These are phyloP conservation scores for Sanghuangporus weigelae DNA, from an alignment of 1,284 basidiomycete species.

Conservation along the genomic window DNA sequence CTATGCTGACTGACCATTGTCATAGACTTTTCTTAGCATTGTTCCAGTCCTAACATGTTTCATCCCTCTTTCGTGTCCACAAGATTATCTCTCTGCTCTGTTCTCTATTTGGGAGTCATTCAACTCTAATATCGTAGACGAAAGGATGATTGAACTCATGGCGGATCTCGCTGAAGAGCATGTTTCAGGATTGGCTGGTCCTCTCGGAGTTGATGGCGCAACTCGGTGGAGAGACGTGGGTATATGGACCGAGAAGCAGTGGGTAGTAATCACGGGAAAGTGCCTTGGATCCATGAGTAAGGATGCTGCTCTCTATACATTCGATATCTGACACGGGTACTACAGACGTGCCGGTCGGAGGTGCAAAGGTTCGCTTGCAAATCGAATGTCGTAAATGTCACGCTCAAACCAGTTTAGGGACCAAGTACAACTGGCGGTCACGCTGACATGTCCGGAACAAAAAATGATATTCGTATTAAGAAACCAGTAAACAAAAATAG, in stretches of 20 bases:
- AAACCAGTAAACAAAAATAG: constrained; percentile 68
- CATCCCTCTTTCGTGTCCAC: constrained; percentile 62
- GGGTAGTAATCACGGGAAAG: constrained; percentile 83
- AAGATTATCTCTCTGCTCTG: constrained; percentile 66
- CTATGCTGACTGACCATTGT: background rate
- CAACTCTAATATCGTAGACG: constrained; percentile 77
- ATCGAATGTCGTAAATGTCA: background rate
- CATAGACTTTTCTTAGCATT: constrained; percentile 58
- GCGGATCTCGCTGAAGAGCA: constrained; percentile 77
- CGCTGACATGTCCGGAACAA: constrained; percentile 62
- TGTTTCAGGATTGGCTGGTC: constrained; percentile 53
- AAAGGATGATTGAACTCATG: constrained; percentile 79
- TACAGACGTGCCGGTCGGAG: constrained; percentile 37
- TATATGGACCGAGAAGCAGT: constrained; percentile 86
- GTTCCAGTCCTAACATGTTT: constrained; percentile 73
- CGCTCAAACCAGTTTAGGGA: constrained; percentile 36
- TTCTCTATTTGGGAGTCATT: constrained; percentile 87
- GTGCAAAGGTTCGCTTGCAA: constrained; percentile 43
- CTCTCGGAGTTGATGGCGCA: constrained; percentile 47
- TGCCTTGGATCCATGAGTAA: constrained; percentile 84
- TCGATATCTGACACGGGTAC: constrained; percentile 51
- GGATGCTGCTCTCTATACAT: constrained; percentile 51
- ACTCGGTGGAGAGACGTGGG: constrained; percentile 75
- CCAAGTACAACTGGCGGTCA: constrained; percentile 58
- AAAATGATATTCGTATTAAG: constrained; percentile 72